Conservation (phyloP, 2,329 filamentous ascomycete species). For the Sordariomycetes sp. region DNA sequence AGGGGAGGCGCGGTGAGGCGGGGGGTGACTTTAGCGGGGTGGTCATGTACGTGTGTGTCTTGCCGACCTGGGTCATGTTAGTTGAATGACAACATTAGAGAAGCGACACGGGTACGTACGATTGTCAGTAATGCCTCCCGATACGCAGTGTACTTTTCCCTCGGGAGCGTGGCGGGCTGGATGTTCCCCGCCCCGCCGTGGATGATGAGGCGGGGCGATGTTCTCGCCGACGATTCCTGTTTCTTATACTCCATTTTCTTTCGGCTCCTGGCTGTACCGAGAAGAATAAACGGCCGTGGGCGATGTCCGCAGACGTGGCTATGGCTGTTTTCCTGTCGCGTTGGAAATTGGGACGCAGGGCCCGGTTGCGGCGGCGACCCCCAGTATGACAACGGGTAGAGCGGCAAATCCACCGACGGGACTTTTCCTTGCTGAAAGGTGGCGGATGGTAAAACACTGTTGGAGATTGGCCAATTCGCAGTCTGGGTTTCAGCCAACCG, state of each 20-base stretch:
- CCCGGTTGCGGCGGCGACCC: too few species aligned
- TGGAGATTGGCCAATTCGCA: too few species aligned
- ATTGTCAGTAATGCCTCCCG: constrained; percentile 47
- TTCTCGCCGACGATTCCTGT: neutral
- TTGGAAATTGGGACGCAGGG: too few species aligned
- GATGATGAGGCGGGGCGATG: constrained; percentile 46
- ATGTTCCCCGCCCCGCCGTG: constrained; percentile 66
- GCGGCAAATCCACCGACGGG: too few species aligned
- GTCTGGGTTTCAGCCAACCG: too few species aligned
- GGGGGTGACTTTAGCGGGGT: constrained; percentile 11
- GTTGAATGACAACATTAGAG: neutral
- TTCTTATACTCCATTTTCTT: neutral
- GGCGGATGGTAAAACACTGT: too few species aligned
- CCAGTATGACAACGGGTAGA: too few species aligned
- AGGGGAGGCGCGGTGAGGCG: constrained; percentile 19
- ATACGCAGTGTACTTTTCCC: constrained; percentile 43
- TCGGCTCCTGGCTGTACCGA: too few species aligned
- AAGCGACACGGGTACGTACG: constrained; percentile 19
- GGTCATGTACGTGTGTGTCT: constrained; percentile 32
- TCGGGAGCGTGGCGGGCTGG: constrained; percentile 41
- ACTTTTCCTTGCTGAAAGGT: too few species aligned
- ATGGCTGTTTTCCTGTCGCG: too few species aligned
- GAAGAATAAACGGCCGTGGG: too few species aligned
- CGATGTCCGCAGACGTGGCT: too few species aligned
- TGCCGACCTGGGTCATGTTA: constrained; percentile 22